phyloP scores from a whole-genome alignment of 768 basidiomycete genomes.

The Cystobasidium onofrii region DNA sequence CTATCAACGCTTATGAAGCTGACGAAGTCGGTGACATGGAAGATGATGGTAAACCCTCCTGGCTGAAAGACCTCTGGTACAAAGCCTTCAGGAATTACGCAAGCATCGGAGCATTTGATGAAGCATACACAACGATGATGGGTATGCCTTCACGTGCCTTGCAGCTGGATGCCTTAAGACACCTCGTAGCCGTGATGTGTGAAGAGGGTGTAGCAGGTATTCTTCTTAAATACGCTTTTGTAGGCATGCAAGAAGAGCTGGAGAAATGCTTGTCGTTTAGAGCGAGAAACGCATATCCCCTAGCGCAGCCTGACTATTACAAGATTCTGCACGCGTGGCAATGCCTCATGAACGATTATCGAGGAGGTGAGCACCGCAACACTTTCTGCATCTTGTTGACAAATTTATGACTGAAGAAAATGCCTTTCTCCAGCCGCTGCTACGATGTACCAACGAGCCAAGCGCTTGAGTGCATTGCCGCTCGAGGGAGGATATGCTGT shows the following conservation, averaged over 20 bases:
- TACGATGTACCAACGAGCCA: constrained; percentile 85
- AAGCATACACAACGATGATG: constrained; percentile 74
- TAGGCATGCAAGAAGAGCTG: constrained; percentile 73
- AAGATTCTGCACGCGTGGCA: constrained; percentile 93
- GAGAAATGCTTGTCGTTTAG: constrained; percentile 84
- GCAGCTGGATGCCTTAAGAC: constrained; percentile 73
- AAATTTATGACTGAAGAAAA: constrained; percentile 31
- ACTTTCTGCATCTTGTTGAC: neutral
- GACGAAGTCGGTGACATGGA: neutral
- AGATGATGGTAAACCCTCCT: neutral
- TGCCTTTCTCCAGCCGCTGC: constrained; percentile 58
- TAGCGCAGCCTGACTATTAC: constrained; percentile 73
- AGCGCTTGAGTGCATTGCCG: constrained; percentile 57
- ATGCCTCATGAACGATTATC: constrained; percentile 74
- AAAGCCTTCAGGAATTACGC: constrained; percentile 67
- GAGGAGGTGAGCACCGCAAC: constrained; percentile 61
- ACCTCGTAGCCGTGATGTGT: constrained; percentile 84
- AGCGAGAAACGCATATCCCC: constrained; percentile 84
- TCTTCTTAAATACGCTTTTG: constrained; percentile 73
- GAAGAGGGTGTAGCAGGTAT: constrained; percentile 71
- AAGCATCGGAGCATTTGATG: constrained; percentile 67
- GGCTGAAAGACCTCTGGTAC: constrained; percentile 61
- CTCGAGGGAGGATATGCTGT: constrained; percentile 46
- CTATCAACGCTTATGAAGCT: constrained; percentile 1
- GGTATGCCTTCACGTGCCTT: constrained; percentile 64